Conservation (phyloP, 2,329 filamentous ascomycete species). For the Neonectria faginata region DNA sequence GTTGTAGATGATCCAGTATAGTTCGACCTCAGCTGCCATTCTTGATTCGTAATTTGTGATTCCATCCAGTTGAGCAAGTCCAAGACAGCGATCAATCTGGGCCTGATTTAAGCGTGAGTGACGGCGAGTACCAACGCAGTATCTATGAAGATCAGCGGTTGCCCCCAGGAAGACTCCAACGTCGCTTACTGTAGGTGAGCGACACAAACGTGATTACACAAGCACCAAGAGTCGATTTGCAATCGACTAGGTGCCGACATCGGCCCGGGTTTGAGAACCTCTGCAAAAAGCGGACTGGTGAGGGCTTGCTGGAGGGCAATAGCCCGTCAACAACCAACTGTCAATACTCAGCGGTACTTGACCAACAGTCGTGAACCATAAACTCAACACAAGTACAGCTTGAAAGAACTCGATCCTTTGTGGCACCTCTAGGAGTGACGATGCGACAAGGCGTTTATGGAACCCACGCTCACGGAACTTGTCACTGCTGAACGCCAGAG, state of each 20-base stretch:
- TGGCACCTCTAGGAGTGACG: constrained; percentile 29
- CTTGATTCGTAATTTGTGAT: constrained; percentile 42
- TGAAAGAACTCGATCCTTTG: constrained; percentile 44
- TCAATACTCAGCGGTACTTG: constrained; percentile 46
- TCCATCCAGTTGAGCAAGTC: constrained; percentile 18
- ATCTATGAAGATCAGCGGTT: constrained; percentile 23
- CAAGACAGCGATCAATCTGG: constrained; percentile 39
- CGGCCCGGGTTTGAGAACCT: background rate
- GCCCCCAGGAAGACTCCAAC: no score
- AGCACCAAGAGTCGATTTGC: constrained; percentile 35
- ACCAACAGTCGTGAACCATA: constrained; percentile 46
- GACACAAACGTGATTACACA: constrained; percentile 47
- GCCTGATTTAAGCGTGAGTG: constrained; percentile 34
- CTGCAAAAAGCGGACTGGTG: constrained; percentile 38
- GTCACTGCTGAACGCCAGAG: constrained; percentile 46
- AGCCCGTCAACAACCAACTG: constrained; percentile 44
- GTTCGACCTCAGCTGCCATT: constrained; percentile 46
- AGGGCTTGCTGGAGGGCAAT: constrained; percentile 43
- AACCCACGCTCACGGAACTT: constrained; percentile 44
- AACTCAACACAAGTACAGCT: constrained; percentile 39
- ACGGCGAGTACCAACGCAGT: constrained; percentile 45
- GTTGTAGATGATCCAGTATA: constrained; percentile 47
- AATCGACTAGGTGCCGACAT: background rate
- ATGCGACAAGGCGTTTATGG: constrained; percentile 38
- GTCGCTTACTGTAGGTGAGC: constrained; percentile 35